Evolutionary conservation across 2,329 filamentous ascomycete species (phyloP).

Genomic region (Penicillium frequentans): DNA sequence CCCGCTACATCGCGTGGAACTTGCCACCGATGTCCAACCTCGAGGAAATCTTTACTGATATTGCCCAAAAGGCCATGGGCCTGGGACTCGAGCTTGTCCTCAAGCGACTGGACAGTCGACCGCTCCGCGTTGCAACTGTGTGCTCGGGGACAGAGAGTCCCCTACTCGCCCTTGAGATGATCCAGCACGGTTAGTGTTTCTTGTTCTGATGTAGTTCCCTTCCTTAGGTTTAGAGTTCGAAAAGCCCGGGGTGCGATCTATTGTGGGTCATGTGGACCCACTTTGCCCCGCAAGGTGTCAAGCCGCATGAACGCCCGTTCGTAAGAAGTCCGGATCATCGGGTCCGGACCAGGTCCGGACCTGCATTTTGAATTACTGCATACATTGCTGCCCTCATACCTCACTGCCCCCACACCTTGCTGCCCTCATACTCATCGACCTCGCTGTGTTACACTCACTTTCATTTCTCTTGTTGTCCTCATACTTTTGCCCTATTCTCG

Average conservation of each 20-base stretch:
- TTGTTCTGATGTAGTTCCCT: constrained; percentile 19
- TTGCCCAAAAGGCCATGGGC: constrained; percentile 24
- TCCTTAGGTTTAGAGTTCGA: neutral
- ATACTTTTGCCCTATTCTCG: neutral
- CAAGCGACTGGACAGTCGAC: constrained; percentile 33
- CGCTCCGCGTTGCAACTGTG: constrained; percentile 65
- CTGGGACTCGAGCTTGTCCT: constrained; percentile 48
- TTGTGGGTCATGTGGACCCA: neutral
- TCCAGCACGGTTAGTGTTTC: constrained; percentile 47
- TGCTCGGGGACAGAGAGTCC: constrained; percentile 79
- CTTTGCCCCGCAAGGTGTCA: neutral
- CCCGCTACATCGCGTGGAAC: constrained; percentile 16
- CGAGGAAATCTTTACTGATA: constrained; percentile 30
- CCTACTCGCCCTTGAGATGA: constrained; percentile 62
- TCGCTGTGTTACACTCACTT: no score
- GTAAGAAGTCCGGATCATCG: neutral
- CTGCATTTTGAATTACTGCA: no score
- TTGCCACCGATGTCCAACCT: constrained; percentile 29
- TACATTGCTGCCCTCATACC: neutral
- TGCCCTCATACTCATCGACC: neutral
- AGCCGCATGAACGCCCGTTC: neutral
- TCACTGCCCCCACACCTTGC: neutral
- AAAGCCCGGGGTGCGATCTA: neutral
- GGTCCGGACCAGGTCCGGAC: no score
- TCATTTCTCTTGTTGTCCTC: neutral